Base-by-base conservation (phyloP, 768 basidiomycete genomes). In the Russula sp. region DNA sequence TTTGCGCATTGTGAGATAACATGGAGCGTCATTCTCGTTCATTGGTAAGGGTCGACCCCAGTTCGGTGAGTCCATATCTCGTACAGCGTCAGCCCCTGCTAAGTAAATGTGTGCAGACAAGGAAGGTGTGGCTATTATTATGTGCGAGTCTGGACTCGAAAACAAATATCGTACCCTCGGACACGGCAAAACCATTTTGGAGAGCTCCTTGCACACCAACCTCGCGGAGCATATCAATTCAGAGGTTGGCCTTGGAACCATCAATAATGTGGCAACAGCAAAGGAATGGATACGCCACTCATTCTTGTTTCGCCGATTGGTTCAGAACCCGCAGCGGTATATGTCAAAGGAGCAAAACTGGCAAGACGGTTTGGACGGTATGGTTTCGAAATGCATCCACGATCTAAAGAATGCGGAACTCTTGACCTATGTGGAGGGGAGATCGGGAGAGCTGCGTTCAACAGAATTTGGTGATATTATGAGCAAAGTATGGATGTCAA, bases 181-280 rank as follows among this genome's bases (percentile, higher is more conserved):
- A 1, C 85, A 87, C 68, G 89, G 90, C 6, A 82, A 78, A 59
- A 93, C 88, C 0, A 75, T 88, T 16, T 78, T 99, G 39, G 96
- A 98, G 75, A 94, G 91, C 70, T 87, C 80, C 63, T 82, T 95
- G 10, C 94, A 97, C 73, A 75, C 76, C 54, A 89, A 91, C 70
- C 81, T 99, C 6, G 77, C 85, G 3, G 96, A 98, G 72, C 94
- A 98, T 73, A 75, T 99, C 67, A 98, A 98, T 70, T 93, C 93
- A 2, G 96, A 99, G 75, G 88, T 98, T 59, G 88, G 88, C 0
- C 79, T 98, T 10, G 83, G 86, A 2, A 94, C 95, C 0, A 94
- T 99, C 69, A 84, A 80, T 4, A 78, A 81, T 67, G 64, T 89
- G 4, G 73, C 79, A 2, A 82, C 81, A 6, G 96, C 94, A 1